phyloP scores from a whole-genome alignment of 2,329 filamentous ascomycete species.

The Fusarium sp. region DNA sequence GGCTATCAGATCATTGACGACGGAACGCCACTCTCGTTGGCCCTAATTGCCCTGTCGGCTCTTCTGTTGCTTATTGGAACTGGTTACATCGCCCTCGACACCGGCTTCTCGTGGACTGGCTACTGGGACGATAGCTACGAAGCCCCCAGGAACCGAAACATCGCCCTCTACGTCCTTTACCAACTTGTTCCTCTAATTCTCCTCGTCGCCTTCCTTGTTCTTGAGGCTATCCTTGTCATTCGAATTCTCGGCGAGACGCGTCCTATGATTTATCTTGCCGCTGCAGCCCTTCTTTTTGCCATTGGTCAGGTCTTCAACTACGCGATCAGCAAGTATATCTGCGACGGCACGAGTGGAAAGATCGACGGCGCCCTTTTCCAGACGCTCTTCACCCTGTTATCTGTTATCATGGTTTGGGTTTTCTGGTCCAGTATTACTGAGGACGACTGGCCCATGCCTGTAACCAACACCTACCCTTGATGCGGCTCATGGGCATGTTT shows the following conservation, averaged over 20 bases:
- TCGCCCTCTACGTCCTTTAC: slow-evolving; percentile 93
- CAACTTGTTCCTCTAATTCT: slow-evolving; percentile 90
- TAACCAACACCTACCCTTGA: slow-evolving; percentile 56
- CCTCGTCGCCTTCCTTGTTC: slow-evolving; percentile 85
- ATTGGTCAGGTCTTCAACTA: slow-evolving; percentile 97
- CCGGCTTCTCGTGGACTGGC: slow-evolving; percentile 85
- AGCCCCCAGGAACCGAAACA: slow-evolving; percentile 79
- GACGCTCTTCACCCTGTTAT: slow-evolving; percentile 88
- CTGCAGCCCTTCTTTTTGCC: slow-evolving; percentile 84
- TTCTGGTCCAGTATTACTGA: slow-evolving; percentile 99
- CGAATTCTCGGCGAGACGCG: slow-evolving; percentile 86
- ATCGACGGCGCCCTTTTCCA: slow-evolving; percentile 95
- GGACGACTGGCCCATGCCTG: slow-evolving; percentile 88
- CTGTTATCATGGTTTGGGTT: slow-evolving; percentile 86
- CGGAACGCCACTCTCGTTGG: slow-evolving; percentile 86
- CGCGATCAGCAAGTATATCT: slow-evolving; percentile 90
- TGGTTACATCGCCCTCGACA: slow-evolving; percentile 95
- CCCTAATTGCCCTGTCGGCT: slow-evolving; percentile 78
- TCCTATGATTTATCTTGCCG: slow-evolving; percentile 89
- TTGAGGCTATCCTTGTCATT: slow-evolving; percentile 87
- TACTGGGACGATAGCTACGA: slow-evolving; percentile 76
- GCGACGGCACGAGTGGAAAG: slow-evolving; percentile 81
- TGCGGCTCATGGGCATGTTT: slow-evolving; percentile 7
- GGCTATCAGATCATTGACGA: slow-evolving; percentile 96
- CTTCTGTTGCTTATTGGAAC: slow-evolving; percentile 84